Conservation (phyloP, 2,329 filamentous ascomycete species). For the Colletotrichum tabaci region DNA sequence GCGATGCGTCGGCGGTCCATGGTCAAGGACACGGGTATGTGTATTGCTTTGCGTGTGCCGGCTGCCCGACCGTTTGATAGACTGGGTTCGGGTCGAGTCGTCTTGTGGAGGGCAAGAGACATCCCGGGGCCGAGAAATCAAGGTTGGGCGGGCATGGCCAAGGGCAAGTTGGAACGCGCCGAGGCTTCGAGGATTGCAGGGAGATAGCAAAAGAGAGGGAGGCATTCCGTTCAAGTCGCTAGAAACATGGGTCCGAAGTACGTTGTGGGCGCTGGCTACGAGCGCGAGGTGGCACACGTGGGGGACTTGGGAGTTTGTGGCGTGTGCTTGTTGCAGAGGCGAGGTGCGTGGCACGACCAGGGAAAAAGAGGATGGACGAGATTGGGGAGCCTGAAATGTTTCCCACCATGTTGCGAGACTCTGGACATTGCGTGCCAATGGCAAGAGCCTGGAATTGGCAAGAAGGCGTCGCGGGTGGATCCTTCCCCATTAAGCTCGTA, state of each 20-base stretch:
- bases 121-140: conserved; percentile 6
- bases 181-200: background rate
- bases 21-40: background rate
- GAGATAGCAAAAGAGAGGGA: background rate
- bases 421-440: background rate
- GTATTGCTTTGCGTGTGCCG: background rate
- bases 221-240: background rate
- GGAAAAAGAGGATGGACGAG: background rate
- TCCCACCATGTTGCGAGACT: conserved; percentile 14
- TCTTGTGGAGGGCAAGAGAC: background rate
- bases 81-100: background rate
- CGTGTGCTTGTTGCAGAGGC: background rate
- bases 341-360: background rate
- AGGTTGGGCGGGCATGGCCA: background rate
- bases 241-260: too few relatives aligned
- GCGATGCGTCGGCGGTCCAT: background rate
- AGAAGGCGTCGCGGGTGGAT: too few relatives aligned
- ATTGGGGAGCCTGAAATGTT: conserved; percentile 1
- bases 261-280: too few relatives aligned
- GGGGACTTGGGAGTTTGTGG: conserved; percentile 3
- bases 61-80: background rate
- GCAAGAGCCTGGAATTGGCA: conserved; percentile 7
- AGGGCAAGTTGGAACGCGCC: background rate
- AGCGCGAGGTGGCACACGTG: conserved; percentile 14
- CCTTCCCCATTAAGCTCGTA: too few relatives aligned